phyloP scores from a whole-genome alignment of 768 basidiomycete species.

The Daedaleopsis nitida region DNA sequence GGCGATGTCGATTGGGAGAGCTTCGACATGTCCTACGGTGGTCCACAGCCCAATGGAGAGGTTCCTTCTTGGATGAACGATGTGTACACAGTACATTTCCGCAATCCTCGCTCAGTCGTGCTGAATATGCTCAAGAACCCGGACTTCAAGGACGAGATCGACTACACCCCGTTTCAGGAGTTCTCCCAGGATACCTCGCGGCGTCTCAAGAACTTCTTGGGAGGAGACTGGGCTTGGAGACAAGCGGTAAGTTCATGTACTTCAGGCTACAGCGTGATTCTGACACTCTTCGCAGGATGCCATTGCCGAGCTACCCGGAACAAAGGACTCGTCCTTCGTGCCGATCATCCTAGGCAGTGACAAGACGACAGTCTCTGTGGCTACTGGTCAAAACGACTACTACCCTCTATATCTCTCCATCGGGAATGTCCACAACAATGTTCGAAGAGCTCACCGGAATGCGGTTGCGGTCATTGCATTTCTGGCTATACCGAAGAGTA shows the following conservation, averaged over 20 bases:
- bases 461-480: slow-evolving; percentile 23
- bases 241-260: slow-evolving; percentile 28
- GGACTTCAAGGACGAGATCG: slow-evolving; percentile 26
- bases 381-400: slow-evolving; percentile 27
- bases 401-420: slow-evolving; percentile 29
- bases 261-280: neutral
- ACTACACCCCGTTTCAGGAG: slow-evolving; percentile 24
- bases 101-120: slow-evolving; percentile 19
- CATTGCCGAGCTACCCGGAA: slow-evolving; percentile 4
- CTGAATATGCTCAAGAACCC: slow-evolving; percentile 24
- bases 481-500: slow-evolving; percentile 35
- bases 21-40: slow-evolving; percentile 33
- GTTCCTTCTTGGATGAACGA: slow-evolving; percentile 29
- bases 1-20: slow-evolving; percentile 41
- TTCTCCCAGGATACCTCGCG: slow-evolving; percentile 12
- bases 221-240: slow-evolving; percentile 32
- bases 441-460: slow-evolving; percentile 22
- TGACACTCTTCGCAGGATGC: slow-evolving; percentile 1
- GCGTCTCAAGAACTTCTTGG: slow-evolving; percentile 27
- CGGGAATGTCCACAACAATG: slow-evolving; percentile 24
- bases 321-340: slow-evolving; percentile 20
- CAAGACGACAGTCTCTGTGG: slow-evolving; percentile 27
- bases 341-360: slow-evolving; percentile 29
- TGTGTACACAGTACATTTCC: slow-evolving; percentile 27
- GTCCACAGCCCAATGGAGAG: slow-evolving; percentile 5